These are phyloP conservation scores for Scenedesmus sp. DNA, from an alignment of 163 green algal genomes.

Conservation along the genomic window DNA sequence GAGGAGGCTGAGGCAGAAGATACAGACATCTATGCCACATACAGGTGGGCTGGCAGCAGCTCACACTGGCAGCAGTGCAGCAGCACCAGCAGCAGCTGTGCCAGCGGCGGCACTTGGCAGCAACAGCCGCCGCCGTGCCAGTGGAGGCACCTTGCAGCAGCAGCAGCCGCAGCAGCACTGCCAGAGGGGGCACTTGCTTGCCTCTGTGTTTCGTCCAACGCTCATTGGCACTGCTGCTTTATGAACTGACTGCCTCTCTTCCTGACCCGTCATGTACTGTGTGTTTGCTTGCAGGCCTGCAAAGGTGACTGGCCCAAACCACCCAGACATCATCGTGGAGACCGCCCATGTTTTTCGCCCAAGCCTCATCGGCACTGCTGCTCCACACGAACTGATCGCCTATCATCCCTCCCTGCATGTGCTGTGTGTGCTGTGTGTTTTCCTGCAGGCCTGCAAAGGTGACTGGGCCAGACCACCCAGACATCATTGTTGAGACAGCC, in stretches of 20 bases:
- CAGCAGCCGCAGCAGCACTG: neutral
- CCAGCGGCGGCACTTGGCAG: neutral
- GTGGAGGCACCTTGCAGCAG: neutral
- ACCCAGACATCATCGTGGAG: conserved; percentile 91
- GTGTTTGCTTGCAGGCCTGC: conserved; percentile 47
- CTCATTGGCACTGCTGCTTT: too few species aligned
- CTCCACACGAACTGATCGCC: too few species aligned
- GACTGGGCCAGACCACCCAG: conserved; percentile 75
- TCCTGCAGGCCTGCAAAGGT: conserved; percentile 57
- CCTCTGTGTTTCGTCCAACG: too few species aligned
- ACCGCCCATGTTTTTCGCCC: conserved; percentile 59
- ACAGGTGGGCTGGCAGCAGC: neutral
- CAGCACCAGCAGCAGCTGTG: neutral
- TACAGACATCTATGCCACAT: conserved; percentile 26
- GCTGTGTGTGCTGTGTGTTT: neutral
- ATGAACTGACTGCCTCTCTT: too few species aligned
- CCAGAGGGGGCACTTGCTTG: too few species aligned
- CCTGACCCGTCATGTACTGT: neutral
- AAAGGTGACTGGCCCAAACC: conserved; percentile 64
- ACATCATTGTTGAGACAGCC: conserved; percentile 90
- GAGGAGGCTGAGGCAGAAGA: conserved; percentile 13
- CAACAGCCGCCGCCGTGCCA: neutral
- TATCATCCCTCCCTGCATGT: too few species aligned
- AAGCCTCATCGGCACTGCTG: too few species aligned
- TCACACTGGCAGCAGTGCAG: neutral